A percentile compares a stretch with the other conserved stretches of the same genome.
Conservation (phyloP, 768 basidiomycete species). For the Gymnopilus dilepis region DNA sequence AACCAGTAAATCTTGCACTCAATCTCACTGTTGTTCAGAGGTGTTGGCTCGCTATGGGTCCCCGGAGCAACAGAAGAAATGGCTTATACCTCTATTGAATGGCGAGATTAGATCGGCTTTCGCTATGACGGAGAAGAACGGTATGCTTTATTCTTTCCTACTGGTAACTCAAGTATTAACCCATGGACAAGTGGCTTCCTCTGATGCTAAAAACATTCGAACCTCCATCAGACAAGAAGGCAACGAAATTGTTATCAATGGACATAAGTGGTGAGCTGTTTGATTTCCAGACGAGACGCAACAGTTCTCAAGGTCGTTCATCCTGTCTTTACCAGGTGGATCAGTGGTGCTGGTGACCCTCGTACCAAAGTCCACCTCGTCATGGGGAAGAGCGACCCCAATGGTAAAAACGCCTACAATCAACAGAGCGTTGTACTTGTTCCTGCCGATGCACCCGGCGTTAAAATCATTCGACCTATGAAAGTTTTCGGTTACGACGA, state of each 20-base stretch:
- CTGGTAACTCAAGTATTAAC: constrained; percentile 3
- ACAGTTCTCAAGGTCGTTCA: not conserved
- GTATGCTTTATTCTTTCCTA: constrained; percentile 42
- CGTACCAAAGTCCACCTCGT: constrained; percentile 89
- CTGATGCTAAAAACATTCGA: constrained; percentile 93
- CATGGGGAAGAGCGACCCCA: constrained; percentile 92
- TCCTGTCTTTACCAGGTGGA: constrained; percentile 69
- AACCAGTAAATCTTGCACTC: constrained; percentile 4
- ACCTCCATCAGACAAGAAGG: constrained; percentile 87
- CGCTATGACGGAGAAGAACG: constrained; percentile 95
- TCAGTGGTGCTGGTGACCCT: constrained; percentile 95
- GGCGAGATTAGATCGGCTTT: constrained; percentile 96
- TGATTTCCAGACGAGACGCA: not conserved
- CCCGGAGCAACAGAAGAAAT: constrained; percentile 87
- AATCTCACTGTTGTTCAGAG: constrained; percentile 56
- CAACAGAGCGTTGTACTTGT: constrained; percentile 97
- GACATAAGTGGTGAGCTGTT: constrained; percentile 85
- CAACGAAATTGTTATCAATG: constrained; percentile 89
- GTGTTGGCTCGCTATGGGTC: constrained; percentile 95
- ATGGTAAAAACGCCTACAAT: constrained; percentile 72
- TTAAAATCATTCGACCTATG: constrained; percentile 92
- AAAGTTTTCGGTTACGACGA: constrained; percentile 93
- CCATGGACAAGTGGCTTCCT: constrained; percentile 72
- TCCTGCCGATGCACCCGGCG: constrained; percentile 85
- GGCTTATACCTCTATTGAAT: constrained; percentile 85